Evolutionary conservation across 257 asterid species (phyloP).

Genomic region (Nicotiana noctiflora): DNA sequence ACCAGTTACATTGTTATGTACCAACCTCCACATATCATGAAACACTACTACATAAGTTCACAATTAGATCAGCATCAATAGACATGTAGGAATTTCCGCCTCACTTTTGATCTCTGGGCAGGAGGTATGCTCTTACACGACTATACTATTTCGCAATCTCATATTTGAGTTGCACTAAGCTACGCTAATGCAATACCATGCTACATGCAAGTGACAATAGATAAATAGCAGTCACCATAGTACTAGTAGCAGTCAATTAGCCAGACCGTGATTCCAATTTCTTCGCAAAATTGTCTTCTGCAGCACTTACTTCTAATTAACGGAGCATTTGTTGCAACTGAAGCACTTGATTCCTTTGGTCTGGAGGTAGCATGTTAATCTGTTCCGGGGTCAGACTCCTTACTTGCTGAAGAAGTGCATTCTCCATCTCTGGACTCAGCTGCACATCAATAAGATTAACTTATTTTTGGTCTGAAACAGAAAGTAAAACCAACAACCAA

Average conservation of each 20-base stretch:
- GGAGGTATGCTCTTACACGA: neutral
- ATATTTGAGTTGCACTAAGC: neutral
- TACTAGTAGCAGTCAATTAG: neutral
- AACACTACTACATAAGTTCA: neutral
- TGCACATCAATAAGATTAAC: constrained; percentile 25
- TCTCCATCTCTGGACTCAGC: constrained; percentile 86
- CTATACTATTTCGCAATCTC: neutral
- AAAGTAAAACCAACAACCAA: neutral
- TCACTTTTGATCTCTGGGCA: neutral
- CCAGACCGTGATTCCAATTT: neutral
- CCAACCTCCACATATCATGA: neutral
- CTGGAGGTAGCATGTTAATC: constrained; percentile 76
- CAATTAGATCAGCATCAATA: neutral
- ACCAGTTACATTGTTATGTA: neutral
- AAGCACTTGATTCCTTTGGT: constrained; percentile 83
- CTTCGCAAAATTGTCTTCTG: neutral
- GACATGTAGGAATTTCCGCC: neutral
- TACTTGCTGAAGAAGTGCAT: constrained; percentile 83
- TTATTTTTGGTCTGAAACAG: neutral
- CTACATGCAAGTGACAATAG: neutral
- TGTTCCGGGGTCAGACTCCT: constrained; percentile 91
- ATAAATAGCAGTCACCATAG: neutral
- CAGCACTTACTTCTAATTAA: constrained; percentile 26
- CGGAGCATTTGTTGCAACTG: constrained; percentile 94
- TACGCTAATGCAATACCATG: neutral